These are phyloP conservation scores for Penicillium polonicum DNA, from an alignment of 2,329 filamentous ascomycete genomes.

Conservation along the genomic window DNA sequence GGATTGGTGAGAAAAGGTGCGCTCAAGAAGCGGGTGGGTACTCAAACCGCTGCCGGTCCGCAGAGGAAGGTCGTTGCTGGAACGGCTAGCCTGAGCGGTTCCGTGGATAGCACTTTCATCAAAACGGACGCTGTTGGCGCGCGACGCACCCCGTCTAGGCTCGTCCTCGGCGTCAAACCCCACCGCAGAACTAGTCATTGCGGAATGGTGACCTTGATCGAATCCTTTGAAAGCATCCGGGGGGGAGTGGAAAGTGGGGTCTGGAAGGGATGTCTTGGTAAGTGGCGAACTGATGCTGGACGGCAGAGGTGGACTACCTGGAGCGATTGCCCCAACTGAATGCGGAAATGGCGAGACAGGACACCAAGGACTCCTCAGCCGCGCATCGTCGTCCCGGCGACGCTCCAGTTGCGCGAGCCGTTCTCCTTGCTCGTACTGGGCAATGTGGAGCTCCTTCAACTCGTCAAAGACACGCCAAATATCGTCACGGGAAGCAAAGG, in stretches of 20 bases:
- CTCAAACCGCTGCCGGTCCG: slow-evolving; percentile 78
- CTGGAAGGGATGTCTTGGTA: slow-evolving; percentile 46
- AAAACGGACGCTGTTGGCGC: slow-evolving; percentile 95
- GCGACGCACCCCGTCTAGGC: slow-evolving; percentile 79
- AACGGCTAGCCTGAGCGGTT: slow-evolving; percentile 77
- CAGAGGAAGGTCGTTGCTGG: slow-evolving; percentile 77
- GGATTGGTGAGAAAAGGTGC: slow-evolving; percentile 90
- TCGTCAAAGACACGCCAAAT: slow-evolving; percentile 65
- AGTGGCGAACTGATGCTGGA: slow-evolving; percentile 4
- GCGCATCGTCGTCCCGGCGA: slow-evolving; percentile 61
- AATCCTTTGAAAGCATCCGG: slow-evolving; percentile 86
- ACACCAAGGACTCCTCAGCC: slow-evolving; percentile 82
- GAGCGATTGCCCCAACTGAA: slow-evolving; percentile 77
- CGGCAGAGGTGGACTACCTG: slow-evolving; percentile 62
- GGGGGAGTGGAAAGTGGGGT: slow-evolving; percentile 74
- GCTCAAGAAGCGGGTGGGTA: slow-evolving; percentile 79
- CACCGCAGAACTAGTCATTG: slow-evolving; percentile 69
- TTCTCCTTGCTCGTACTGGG: slow-evolving; percentile 61
- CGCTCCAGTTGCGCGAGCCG: slow-evolving; percentile 61
- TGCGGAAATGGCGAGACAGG: slow-evolving; percentile 85
- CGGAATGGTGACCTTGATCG: slow-evolving; percentile 77
- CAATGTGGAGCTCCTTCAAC: slow-evolving; percentile 59
- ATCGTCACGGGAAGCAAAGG: slow-evolving; percentile 64
- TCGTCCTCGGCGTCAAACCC: slow-evolving; percentile 85
- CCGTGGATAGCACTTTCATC: slow-evolving; percentile 93